Percentiles rank a stretch among this genome's conserved stretches.
Evolutionary conservation across 2,329 filamentous ascomycete species (phyloP).

Genomic region (Claviceps sp.): DNA sequence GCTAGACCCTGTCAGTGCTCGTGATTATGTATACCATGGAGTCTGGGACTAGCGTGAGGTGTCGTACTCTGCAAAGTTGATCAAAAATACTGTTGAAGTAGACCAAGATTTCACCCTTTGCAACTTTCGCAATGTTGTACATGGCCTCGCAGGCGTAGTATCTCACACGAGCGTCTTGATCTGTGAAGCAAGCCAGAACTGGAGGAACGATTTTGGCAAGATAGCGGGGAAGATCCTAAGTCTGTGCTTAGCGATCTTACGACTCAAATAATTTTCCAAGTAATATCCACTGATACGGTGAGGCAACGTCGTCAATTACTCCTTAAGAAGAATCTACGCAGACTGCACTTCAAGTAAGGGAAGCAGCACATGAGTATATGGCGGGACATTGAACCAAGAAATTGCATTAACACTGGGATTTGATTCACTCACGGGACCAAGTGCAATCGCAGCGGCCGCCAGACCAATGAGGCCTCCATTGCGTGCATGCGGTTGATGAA

Average conservation of each 20-base stretch:
- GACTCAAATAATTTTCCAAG: neutral
- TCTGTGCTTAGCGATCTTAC: neutral
- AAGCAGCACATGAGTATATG: neutral
- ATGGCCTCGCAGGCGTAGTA: slow-evolving; percentile 99
- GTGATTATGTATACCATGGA: neutral
- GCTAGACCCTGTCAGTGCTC: slow-evolving; percentile 32
- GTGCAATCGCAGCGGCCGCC: slow-evolving; percentile 86
- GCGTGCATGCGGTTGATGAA: slow-evolving; percentile 88
- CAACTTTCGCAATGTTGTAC: slow-evolving; percentile 99
- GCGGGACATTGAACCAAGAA: neutral
- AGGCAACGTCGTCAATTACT: neutral
- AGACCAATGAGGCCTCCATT: slow-evolving; percentile 94
- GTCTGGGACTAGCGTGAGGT: slow-evolving; percentile 1
- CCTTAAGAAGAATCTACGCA: neutral
- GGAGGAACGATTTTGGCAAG: slow-evolving; percentile 90
- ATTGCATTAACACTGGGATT: neutral
- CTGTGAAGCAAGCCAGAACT: slow-evolving; percentile 91
- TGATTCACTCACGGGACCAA: slow-evolving; percentile 61
- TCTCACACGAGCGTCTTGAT: slow-evolving; percentile 91
- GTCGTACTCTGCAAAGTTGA: slow-evolving; percentile 74
- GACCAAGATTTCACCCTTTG: slow-evolving; percentile 89
- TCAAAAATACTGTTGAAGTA: slow-evolving; percentile 99
- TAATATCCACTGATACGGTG: neutral
- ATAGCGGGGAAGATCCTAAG: slow-evolving; percentile 77
- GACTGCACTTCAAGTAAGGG: neutral